Conservation (phyloP, 805 yeast species). For the Brettanomyces sp. region DNA sequence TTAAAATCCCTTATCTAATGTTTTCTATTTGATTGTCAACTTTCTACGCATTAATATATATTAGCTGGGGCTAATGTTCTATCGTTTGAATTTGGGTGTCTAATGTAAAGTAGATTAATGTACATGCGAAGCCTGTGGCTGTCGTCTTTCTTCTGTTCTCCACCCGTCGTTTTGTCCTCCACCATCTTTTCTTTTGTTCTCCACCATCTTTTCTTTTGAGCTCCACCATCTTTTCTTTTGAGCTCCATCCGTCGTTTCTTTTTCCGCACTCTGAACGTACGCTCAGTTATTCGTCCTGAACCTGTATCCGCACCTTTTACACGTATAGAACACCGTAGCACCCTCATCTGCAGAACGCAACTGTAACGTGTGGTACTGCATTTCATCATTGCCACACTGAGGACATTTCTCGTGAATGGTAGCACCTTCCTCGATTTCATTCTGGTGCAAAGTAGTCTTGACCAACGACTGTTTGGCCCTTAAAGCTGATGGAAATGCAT, state of each 20-base stretch:
- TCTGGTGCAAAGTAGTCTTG: slow-evolving; percentile 67
- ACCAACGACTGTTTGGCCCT: slow-evolving; percentile 81
- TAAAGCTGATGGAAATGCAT: slow-evolving; percentile 86
- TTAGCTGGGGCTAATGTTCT: too few relatives aligned
- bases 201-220: not conserved
- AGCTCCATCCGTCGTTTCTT: not conserved
- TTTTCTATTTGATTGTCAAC: too few relatives aligned
- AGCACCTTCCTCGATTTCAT: slow-evolving; percentile 90
- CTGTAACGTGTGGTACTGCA: slow-evolving; percentile 96
- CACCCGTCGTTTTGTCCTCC: not conserved
- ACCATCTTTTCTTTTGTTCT: not conserved
- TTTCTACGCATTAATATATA: not conserved
- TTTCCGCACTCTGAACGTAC: not conserved
- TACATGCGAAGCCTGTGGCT: not conserved
- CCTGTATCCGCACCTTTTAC: slow-evolving; percentile 86
- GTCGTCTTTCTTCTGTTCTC: not conserved
- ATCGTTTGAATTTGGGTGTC: too few relatives aligned
- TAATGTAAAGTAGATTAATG: not conserved
- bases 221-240: not conserved
- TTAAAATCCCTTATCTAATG: not conserved
- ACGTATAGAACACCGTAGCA: slow-evolving; percentile 96
- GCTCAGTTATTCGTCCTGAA: slow-evolving; percentile 82
- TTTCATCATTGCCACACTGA: slow-evolving; percentile 96
- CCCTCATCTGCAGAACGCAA: slow-evolving; percentile 99
- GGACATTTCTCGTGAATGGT: slow-evolving; percentile 97